A percentile compares a stretch with the other conserved stretches of the same genome.
phyloP scores from a whole-genome alignment of 2,329 filamentous ascomycete genomes.

The Huntiella moniliformis region DNA sequence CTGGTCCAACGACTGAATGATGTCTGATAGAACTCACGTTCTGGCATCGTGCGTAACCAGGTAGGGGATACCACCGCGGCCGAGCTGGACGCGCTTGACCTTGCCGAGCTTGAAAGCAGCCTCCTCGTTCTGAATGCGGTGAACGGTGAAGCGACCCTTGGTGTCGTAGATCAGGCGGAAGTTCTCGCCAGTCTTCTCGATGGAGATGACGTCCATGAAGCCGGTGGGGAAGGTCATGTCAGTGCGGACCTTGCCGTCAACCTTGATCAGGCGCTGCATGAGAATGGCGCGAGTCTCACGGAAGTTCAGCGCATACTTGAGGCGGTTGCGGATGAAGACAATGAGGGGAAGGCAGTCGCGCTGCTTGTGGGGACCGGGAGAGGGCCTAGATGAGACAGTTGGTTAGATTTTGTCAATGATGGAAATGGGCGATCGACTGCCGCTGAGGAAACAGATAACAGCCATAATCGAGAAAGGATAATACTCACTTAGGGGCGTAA shows the following conservation, averaged over 20 bases:
- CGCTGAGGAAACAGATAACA: neutral
- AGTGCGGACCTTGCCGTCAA: constrained; percentile 98
- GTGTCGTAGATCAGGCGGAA: constrained; percentile 99
- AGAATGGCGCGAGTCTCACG: constrained; percentile 95
- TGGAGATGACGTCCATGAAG: constrained; percentile 98
- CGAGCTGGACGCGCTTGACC: constrained; percentile 98
- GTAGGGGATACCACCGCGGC: constrained; percentile 99
- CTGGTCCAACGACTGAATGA: constrained; percentile 99
- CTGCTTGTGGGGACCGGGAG: constrained; percentile 92
- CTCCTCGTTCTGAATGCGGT: constrained; percentile 98
- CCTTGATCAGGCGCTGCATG: constrained; percentile 99
- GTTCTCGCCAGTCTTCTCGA: constrained; percentile 99
- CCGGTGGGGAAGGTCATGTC: constrained; percentile 93
- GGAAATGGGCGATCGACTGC: neutral
- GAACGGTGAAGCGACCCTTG: constrained; percentile 99
- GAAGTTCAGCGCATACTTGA: constrained; percentile 99
- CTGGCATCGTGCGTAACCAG: constrained; percentile 99
- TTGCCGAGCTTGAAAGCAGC: constrained; percentile 99
- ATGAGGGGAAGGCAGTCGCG: constrained; percentile 97
- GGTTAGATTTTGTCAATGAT: constrained; percentile 3
- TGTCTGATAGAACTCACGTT: constrained; percentile 96
- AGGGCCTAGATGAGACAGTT: constrained; percentile 26
- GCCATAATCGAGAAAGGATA: neutral
- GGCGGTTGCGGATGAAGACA: constrained; percentile 89
- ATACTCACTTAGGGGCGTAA: constrained; percentile 41